Percentiles rank a stretch among this genome's conserved stretches.
These are phyloP conservation scores for Debaryomycetaceae sp. DNA, from an alignment of 1,139 yeast species.

Conservation along the genomic window DNA sequence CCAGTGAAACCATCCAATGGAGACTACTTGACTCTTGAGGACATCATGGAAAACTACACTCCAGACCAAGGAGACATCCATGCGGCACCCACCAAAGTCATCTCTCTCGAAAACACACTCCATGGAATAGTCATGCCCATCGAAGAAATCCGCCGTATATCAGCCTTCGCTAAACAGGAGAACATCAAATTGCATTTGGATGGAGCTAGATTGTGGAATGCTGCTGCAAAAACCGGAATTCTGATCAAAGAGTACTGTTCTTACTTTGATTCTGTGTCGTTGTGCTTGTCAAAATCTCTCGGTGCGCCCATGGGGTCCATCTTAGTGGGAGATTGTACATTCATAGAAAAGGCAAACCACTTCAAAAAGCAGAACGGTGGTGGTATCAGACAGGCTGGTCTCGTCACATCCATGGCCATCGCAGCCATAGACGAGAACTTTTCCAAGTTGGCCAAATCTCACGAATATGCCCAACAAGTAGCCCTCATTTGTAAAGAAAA, in stretches of 20 bases:
- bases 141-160: conserved; percentile 73
- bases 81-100: conserved; percentile 81
- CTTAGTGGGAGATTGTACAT: conserved; percentile 62
- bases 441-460: conserved; percentile 57
- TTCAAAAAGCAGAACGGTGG: conserved; percentile 95
- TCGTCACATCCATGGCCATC: conserved; percentile 77
- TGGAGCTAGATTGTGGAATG: conserved; percentile 97
- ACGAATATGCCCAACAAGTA: conserved; percentile 63
- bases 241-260: conserved; percentile 70
- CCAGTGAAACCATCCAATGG: conserved; percentile 80
- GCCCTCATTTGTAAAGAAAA: conserved; percentile 55
- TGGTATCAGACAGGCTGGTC: conserved; percentile 88
- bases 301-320: conserved; percentile 96
- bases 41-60: conserved; percentile 59
- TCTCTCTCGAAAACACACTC: conserved; percentile 83
- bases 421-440: conserved; percentile 76
- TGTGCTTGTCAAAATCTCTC: conserved; percentile 85
- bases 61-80: conserved; percentile 85
- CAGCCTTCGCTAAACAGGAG: conserved; percentile 65
- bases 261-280: conserved; percentile 81
- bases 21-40: conserved; percentile 73
- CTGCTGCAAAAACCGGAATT: conserved; percentile 71
- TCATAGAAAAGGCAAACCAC: conserved; percentile 75
- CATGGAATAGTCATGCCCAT: conserved; percentile 82
- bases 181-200: conserved; percentile 76